Percentiles rank a stretch among this genome's conserved stretches.
Conservation (phyloP, 768 basidiomycete genomes). For the Boletus pseudo-olivaceus region DNA sequence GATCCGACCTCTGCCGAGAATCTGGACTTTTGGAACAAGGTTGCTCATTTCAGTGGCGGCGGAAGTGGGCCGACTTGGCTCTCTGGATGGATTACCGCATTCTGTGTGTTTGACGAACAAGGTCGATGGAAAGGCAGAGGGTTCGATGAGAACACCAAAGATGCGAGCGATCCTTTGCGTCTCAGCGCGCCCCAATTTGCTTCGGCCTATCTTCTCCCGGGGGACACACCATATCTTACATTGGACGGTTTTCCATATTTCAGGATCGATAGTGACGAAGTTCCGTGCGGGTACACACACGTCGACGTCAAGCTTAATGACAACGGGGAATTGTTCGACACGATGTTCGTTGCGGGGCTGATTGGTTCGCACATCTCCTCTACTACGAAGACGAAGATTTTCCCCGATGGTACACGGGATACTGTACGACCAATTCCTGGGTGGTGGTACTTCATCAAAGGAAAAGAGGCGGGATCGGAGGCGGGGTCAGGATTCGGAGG, state of each 20-base stretch:
- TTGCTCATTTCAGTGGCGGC: not conserved
- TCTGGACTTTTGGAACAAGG: conserved; percentile 18
- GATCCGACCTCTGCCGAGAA: conserved; percentile 11
- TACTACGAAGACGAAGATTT: not conserved
- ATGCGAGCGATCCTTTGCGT: not conserved
- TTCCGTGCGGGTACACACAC: not conserved
- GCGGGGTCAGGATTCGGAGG: too few species aligned
- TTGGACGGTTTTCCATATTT: not conserved
- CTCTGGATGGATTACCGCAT: not conserved
- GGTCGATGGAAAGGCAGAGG: not conserved
- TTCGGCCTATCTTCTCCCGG: not conserved
- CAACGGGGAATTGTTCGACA: not conserved
- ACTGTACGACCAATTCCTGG: not conserved
- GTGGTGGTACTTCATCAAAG: not conserved
- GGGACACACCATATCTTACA: not conserved
- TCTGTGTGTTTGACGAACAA: not conserved
- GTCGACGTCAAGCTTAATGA: not conserved
- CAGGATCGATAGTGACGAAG: not conserved
- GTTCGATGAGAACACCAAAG: not conserved
- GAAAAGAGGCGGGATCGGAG: too few species aligned
- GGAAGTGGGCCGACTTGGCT: not conserved
- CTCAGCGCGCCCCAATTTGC: not conserved
- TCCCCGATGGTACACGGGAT: not conserved
- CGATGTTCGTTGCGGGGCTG: not conserved
- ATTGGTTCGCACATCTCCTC: not conserved